Evolutionary conservation across 2,329 filamentous ascomycete species (phyloP).

Genomic region (Ophiostoma pallidulum): DNA sequence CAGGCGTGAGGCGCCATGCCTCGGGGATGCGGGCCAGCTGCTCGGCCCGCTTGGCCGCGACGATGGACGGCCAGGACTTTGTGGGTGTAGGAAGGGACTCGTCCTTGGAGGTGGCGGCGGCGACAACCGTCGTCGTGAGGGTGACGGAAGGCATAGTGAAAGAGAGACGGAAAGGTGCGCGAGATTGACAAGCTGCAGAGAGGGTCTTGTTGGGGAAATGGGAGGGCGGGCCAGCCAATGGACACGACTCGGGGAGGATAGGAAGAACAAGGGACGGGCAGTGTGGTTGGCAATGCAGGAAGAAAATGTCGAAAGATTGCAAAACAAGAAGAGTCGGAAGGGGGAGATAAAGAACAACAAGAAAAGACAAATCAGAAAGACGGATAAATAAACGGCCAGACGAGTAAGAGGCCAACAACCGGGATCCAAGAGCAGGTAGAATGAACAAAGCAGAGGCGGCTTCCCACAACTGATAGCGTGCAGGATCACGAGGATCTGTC

Average conservation of each 20-base stretch:
- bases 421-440: too few species aligned
- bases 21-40: constrained; percentile 14
- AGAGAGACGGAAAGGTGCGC: too few species aligned
- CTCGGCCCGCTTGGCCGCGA: constrained; percentile 12
- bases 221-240: neutral
- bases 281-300: too few species aligned
- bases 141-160: constrained; percentile 4
- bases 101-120: neutral
- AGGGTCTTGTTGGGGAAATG: neutral
- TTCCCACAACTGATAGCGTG: neutral
- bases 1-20: constrained; percentile 10
- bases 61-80: constrained; percentile 9
- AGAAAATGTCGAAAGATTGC: neutral
- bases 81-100: too few species aligned
- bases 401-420: too few species aligned
- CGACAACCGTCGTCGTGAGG: neutral
- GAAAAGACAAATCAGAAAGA: neutral
- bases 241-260: neutral
- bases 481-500: neutral
- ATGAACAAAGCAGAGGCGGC: too few species aligned
- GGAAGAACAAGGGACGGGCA: too few species aligned
- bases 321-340: neutral
- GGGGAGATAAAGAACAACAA: neutral
- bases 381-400: too few species aligned
- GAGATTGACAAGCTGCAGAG: too few species aligned